phyloP scores from a whole-genome alignment of 805 yeast genomes.

The Suhomyces xylopsoci region DNA sequence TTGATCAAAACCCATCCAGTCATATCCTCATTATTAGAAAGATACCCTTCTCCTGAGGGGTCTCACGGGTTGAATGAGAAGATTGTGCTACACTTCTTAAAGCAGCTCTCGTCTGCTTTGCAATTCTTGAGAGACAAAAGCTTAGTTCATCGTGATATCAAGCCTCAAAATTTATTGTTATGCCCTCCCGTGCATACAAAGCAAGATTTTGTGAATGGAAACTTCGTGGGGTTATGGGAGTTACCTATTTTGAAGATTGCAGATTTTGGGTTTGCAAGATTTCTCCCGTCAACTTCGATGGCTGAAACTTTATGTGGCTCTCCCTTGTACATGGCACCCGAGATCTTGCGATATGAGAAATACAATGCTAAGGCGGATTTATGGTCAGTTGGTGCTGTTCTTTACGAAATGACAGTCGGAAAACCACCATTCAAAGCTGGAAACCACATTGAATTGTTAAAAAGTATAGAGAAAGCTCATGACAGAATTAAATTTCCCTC shows the following conservation, averaged over 20 bases:
- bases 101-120: slow-evolving; percentile 83
- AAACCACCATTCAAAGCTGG: slow-evolving; percentile 93
- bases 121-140: slow-evolving; percentile 77
- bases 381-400: slow-evolving; percentile 97
- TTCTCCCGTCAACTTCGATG: slow-evolving; percentile 86
- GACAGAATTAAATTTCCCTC: slow-evolving; percentile 78
- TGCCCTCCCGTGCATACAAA: slow-evolving; percentile 77
- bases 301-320: slow-evolving; percentile 98
- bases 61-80: slow-evolving; percentile 78
- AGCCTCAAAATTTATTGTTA: slow-evolving; percentile 84
- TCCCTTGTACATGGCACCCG: slow-evolving; percentile 98
- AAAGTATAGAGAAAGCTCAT: slow-evolving; percentile 78
- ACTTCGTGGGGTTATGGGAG: slow-evolving; percentile 79
- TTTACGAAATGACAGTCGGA: slow-evolving; percentile 95
- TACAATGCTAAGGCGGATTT: slow-evolving; percentile 96
- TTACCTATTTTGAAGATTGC: slow-evolving; percentile 91
- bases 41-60: slow-evolving; percentile 79
- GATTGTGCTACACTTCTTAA: slow-evolving; percentile 77
- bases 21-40: slow-evolving; percentile 67
- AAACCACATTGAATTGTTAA: slow-evolving; percentile 85
- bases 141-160: slow-evolving; percentile 91
- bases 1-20: slow-evolving; percentile 73
- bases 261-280: slow-evolving; percentile 96
- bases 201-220: slow-evolving; percentile 51
- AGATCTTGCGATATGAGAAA: slow-evolving; percentile 87